phyloP scores from a whole-genome alignment of 2,329 filamentous ascomycete species.

The Botrytis fabae region DNA sequence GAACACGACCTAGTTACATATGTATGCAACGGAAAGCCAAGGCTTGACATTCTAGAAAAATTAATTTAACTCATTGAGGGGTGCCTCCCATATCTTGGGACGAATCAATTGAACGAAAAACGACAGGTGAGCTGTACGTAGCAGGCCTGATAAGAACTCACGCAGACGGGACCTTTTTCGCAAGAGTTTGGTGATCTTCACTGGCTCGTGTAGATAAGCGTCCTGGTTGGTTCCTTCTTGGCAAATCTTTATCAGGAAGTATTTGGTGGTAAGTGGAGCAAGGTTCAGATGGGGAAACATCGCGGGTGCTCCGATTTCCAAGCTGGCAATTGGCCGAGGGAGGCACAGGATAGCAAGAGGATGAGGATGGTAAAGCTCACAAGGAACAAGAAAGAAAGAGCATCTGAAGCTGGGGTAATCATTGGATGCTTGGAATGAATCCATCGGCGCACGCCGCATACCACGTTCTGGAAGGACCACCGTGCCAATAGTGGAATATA shows the following conservation, averaged over 20 bases:
- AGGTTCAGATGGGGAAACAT: conserved; percentile 9
- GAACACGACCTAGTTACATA: conserved; percentile 20
- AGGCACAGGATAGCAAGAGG: not conserved
- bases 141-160: conserved; percentile 20
- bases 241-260: conserved; percentile 22
- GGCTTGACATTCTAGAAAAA: conserved; percentile 19
- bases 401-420: conserved; percentile 6
- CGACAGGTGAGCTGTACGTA: conserved; percentile 14
- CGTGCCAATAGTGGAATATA: not conserved
- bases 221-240: conserved; percentile 18
- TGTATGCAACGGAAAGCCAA: conserved; percentile 22
- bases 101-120: conserved; percentile 10
- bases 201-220: conserved; percentile 22
- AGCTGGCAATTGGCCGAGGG: conserved; percentile 16
- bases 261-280: conserved; percentile 12
- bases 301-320: conserved; percentile 9
- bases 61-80: conserved; percentile 1
- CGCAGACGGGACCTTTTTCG: not conserved
- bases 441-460: conserved; percentile 18
- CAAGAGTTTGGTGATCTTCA: conserved; percentile 2
- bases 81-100: conserved; percentile 1
- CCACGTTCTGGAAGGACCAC: not conserved
- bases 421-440: not conserved
- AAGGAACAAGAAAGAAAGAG: not conserved
- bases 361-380: not conserved